Conservation (phyloP, 805 yeast genomes). For the Spathaspora passalidarum region DNA sequence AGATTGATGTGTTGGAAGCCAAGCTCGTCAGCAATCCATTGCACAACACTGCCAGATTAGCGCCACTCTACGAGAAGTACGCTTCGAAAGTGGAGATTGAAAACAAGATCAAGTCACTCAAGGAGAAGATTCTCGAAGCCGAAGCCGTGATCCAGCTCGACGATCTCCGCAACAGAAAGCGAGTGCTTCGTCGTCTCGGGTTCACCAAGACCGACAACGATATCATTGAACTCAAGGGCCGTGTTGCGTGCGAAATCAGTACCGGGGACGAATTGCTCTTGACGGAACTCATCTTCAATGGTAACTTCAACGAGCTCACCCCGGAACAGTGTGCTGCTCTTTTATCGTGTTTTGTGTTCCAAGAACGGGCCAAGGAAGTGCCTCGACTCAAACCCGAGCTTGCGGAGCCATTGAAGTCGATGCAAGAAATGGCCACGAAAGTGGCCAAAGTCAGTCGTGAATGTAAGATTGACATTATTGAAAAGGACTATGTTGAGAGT, state of each 20-base stretch:
- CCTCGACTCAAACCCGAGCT: constrained; percentile 85
- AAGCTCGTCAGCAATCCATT: constrained; percentile 70
- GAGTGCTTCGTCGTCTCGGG: constrained; percentile 89
- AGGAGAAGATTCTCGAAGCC: constrained; percentile 71
- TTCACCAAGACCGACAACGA: constrained; percentile 77
- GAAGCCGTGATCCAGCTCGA: constrained; percentile 92
- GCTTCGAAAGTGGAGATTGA: constrained; percentile 60
- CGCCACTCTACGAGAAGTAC: constrained; percentile 63
- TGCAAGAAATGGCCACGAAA: constrained; percentile 88
- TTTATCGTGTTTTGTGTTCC: constrained; percentile 93
- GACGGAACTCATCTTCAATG: constrained; percentile 92
- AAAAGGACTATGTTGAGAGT: constrained; percentile 87
- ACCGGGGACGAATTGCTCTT: constrained; percentile 83
- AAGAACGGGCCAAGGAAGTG: constrained; percentile 87
- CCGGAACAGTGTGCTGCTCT: constrained; percentile 92
- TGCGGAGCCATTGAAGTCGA: constrained; percentile 83
- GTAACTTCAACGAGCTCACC: constrained; percentile 83
- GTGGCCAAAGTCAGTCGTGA: constrained; percentile 89
- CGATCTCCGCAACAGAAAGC: constrained; percentile 86
- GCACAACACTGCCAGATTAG: constrained; percentile 56
- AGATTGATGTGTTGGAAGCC: constrained; percentile 78
- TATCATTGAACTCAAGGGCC: constrained; percentile 91
- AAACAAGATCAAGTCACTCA: constrained; percentile 54
- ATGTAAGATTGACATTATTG: constrained; percentile 84
- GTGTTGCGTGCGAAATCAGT: constrained; percentile 95